These are phyloP conservation scores for Tetrapisispora nanseiensis DNA, from an alignment of 805 yeast genomes.

Conservation along the genomic window DNA sequence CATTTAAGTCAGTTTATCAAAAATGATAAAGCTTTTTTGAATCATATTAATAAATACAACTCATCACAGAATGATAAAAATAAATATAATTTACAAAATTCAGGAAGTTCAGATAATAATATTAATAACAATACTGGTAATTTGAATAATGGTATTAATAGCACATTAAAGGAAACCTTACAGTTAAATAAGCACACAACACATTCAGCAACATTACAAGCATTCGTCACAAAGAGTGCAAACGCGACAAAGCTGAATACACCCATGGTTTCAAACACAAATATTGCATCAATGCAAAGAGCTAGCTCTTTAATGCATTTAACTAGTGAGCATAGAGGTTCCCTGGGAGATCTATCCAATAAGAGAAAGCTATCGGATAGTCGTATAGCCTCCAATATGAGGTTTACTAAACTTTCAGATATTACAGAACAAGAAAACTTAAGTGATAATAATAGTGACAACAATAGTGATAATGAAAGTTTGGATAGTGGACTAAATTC, in stretches of 20 bases:
- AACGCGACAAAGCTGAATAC: not conserved
- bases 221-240: slow-evolving; percentile 21
- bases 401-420: not conserved
- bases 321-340: slow-evolving; percentile 5
- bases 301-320: slow-evolving; percentile 15
- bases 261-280: not conserved
- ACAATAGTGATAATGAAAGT: not conserved
- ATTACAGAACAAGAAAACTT: not conserved
- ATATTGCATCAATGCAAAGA: slow-evolving; percentile 8
- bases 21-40: slow-evolving; percentile 1
- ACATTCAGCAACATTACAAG: slow-evolving; percentile 22
- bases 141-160: not conserved
- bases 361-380: slow-evolving; percentile 1
- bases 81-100: no score
- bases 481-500: not conserved
- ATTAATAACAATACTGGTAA: not conserved
- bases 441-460: not conserved
- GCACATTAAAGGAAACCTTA: not conserved
- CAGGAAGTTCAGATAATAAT: no score
- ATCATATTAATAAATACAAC: not conserved
- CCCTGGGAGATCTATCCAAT: not conserved
- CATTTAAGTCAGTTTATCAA: slow-evolving; percentile 3
- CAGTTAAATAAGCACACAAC: slow-evolving; percentile 1
- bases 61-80: not conserved
- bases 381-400: not conserved